Base-by-base conservation (phyloP, 139 green algal species). In the Eudorina sp. region DNA sequence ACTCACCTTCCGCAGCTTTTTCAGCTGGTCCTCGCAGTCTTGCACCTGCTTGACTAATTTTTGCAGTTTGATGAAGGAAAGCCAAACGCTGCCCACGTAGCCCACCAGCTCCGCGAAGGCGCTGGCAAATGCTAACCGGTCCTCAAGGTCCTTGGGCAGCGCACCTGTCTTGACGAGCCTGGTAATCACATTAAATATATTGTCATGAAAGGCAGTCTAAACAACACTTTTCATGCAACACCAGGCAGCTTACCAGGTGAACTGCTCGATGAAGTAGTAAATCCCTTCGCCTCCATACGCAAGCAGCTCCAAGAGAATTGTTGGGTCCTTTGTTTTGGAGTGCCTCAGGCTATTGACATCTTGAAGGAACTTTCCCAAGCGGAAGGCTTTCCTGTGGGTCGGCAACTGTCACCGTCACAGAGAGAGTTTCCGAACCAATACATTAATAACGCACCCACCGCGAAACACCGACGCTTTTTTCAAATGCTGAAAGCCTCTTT, bases 241-340 rank as follows among this genome's bases (percentile, higher is more conserved):
- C n/a, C n/a, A n/a, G n/a, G n/a, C 21, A 16, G 29, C 75, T 16
- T 51, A 83, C 95, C 96, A 98, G 9, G 92, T 90, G 6, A 96
- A 85, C 89, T 98, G 96, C 76, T 98, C 95, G 8, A 96, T 68
- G 81, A 98, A 98, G 92, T 97, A 97, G 89, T 98, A 98, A 0
- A 95, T 51, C 4, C 92, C 94, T 14, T 98, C 96, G 0, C 96
- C 96, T 0, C 88, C 92, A 55, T 93, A 95, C 0, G 93, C 90
- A 5, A 97, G 36, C n/a, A 95, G 70, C 87, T 97, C 93, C 60
- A 98, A 91, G 7, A 94, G 27, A 4, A 82, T 76, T 0, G 90
- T 80, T 25, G 78, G 1, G 45, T 91, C 62, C 55, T 69, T 73
- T 77, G 90, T 72, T 41, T 75, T 55, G 84, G 74, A 93, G 74